phyloP scores from a whole-genome alignment of 345 rosid species.

The Bruguiera gymnorhiza region DNA sequence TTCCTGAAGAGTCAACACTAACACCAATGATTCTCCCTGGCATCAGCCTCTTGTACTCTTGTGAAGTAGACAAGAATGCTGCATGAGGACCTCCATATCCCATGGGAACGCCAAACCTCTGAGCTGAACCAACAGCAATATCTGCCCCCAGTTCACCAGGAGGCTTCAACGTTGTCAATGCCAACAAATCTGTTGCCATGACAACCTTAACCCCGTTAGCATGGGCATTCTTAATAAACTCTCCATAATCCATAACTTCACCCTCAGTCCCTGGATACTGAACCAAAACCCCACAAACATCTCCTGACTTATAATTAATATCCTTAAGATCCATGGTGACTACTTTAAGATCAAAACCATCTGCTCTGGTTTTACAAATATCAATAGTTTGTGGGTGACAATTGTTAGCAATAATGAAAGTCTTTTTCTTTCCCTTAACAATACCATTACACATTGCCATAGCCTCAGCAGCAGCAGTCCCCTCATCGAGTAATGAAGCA shows the following conservation, averaged over 20 bases:
- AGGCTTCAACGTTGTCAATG: constrained; percentile 92
- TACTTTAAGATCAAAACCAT: constrained; percentile 73
- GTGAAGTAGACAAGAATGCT: constrained; percentile 93
- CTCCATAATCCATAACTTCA: constrained; percentile 81
- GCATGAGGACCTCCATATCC: constrained; percentile 99
- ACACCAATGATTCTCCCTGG: constrained; percentile 95
- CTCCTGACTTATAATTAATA: constrained; percentile 71
- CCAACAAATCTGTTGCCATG: constrained; percentile 90
- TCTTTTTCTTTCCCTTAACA: constrained; percentile 86
- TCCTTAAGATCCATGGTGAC: constrained; percentile 76
- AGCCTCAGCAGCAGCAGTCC: constrained; percentile 98
- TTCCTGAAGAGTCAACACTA: constrained; percentile 91
- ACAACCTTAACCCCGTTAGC: constrained; percentile 94
- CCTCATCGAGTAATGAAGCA: constrained; percentile 94
- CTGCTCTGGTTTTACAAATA: constrained; percentile 88
- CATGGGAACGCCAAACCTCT: constrained; percentile 97
- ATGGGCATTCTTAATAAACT: constrained; percentile 85
- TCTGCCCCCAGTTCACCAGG: constrained; percentile 96
- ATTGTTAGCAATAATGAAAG: constrained; percentile 73
- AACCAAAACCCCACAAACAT: constrained; percentile 92
- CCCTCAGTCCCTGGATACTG: constrained; percentile 98
- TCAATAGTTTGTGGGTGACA: constrained; percentile 97
- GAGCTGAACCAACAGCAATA: constrained; percentile 93
- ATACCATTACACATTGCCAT: constrained; percentile 98
- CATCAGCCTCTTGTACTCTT: constrained; percentile 98